Conservation (phyloP, 495 filamentous ascomycete species). For the Immersiella caudata region DNA sequence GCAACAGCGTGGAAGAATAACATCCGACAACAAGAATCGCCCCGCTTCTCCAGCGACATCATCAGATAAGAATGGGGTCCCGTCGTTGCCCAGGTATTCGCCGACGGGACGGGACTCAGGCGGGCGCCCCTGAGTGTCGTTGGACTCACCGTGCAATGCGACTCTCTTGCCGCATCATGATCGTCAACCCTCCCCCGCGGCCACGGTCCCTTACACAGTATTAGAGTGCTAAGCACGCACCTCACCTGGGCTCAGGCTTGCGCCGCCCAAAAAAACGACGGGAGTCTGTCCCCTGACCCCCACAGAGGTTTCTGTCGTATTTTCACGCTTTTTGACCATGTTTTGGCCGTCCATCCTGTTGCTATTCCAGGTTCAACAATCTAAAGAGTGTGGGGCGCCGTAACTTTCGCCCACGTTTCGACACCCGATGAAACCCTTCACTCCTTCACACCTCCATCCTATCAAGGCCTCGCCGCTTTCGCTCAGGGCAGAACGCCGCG, state of each 20-base stretch:
- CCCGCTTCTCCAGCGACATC: neutral
- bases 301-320: slow-evolving; percentile 13
- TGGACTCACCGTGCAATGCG: neutral
- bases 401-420: neutral
- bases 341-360: slow-evolving; percentile 10
- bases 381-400: slow-evolving; percentile 6
- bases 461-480: neutral
- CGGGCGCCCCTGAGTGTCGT: slow-evolving; percentile 2
- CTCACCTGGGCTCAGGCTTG: slow-evolving; percentile 1
- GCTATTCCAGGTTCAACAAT: slow-evolving; percentile 16
- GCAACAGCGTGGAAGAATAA: neutral
- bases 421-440: neutral
- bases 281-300: slow-evolving; percentile 14
- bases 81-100: neutral
- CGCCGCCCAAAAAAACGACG: neutral
- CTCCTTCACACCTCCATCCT: slow-evolving; percentile 2
- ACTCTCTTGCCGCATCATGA: slow-evolving; percentile 18
- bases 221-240: neutral
- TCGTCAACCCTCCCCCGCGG: neutral
- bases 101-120: neutral
- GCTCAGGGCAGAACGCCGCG: neutral
- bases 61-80: neutral
- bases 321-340: neutral
- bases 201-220: neutral
- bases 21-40: neutral